Evolutionary conservation across 2,329 filamentous ascomycete genomes (phyloP).

Genomic region (Nigrospora oryzae): DNA sequence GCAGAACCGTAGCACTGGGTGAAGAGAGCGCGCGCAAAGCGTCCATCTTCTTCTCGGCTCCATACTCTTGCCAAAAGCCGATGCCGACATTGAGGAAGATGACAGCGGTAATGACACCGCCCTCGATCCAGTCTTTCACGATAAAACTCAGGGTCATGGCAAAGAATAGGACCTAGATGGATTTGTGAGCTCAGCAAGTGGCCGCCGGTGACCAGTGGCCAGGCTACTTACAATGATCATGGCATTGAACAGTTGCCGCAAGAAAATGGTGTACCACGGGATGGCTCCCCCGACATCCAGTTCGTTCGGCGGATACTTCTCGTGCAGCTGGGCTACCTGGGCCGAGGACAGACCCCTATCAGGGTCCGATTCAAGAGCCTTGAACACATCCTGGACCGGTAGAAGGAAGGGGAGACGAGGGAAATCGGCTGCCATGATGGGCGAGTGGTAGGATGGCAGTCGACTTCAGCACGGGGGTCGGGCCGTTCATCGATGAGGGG

Average conservation of each 20-base stretch:
- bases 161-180: slow-evolving; percentile 60
- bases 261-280: slow-evolving; percentile 62
- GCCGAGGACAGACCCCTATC: slow-evolving; percentile 57
- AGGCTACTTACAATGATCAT: slow-evolving; percentile 56
- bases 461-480: background rate
- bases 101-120: slow-evolving; percentile 57
- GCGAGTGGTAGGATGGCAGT: background rate
- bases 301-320: slow-evolving; percentile 59
- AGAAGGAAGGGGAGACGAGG: slow-evolving; percentile 54
- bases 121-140: slow-evolving; percentile 60
- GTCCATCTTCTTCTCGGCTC: slow-evolving; percentile 60
- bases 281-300: slow-evolving; percentile 61
- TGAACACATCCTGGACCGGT: slow-evolving; percentile 51
- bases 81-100: slow-evolving; percentile 63
- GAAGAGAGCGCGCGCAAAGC: slow-evolving; percentile 52
- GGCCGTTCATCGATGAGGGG: background rate
- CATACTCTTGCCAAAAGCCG: slow-evolving; percentile 57
- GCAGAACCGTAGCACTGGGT: slow-evolving; percentile 53
- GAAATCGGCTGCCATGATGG: slow-evolving; percentile 36
- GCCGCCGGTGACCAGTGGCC: background rate
- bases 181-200: background rate
- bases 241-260: slow-evolving; percentile 67
- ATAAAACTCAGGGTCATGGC: slow-evolving; percentile 66
- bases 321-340: slow-evolving; percentile 50
- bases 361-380: slow-evolving; percentile 52